Evolutionary conservation across 768 basidiomycete species (phyloP).

Genomic region (Russula olivacea): DNA sequence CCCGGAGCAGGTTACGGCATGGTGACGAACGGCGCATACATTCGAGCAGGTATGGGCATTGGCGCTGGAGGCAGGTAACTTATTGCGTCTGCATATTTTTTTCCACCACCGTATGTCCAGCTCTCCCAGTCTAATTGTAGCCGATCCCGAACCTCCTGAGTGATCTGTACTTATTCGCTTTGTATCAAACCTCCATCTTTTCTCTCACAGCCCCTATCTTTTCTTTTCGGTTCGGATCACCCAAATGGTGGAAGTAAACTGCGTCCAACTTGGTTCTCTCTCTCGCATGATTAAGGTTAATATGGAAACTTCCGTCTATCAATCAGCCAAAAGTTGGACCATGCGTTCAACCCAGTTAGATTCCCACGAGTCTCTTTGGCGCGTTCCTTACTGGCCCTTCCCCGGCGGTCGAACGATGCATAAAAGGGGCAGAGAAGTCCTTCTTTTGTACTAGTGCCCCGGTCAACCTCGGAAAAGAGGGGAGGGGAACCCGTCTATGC

Average conservation of each 20-base stretch:
- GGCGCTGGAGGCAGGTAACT: constrained; percentile 22
- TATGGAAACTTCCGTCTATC: constrained; percentile 3
- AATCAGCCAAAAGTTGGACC: background rate
- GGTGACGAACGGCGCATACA: constrained; percentile 24
- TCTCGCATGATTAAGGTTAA: constrained; percentile 4
- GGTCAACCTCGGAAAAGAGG: background rate
- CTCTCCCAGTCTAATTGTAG: constrained; percentile 17
- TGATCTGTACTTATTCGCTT: constrained; percentile 33
- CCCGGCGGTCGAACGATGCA: background rate
- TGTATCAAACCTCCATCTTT: constrained; percentile 28
- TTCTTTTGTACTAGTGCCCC: background rate
- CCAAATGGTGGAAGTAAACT: background rate
- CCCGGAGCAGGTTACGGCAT: constrained; percentile 24
- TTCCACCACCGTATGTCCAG: background rate
- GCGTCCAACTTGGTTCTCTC: background rate
- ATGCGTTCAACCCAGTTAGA: background rate
- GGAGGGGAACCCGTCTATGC: background rate
- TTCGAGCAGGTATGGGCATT: constrained; percentile 24
- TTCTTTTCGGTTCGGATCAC: constrained; percentile 9
- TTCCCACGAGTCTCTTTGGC: constrained; percentile 4
- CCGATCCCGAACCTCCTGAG: constrained; percentile 21
- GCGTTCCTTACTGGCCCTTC: constrained; percentile 1
- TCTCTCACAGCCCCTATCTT: background rate
- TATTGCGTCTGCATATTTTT: constrained; percentile 21
- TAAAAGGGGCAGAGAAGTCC: background rate